A percentile compares a stretch with the other conserved stretches of the same genome.
phyloP scores from a whole-genome alignment of 2,329 filamentous ascomycete species.

The Aspergillus quadricinctus region DNA sequence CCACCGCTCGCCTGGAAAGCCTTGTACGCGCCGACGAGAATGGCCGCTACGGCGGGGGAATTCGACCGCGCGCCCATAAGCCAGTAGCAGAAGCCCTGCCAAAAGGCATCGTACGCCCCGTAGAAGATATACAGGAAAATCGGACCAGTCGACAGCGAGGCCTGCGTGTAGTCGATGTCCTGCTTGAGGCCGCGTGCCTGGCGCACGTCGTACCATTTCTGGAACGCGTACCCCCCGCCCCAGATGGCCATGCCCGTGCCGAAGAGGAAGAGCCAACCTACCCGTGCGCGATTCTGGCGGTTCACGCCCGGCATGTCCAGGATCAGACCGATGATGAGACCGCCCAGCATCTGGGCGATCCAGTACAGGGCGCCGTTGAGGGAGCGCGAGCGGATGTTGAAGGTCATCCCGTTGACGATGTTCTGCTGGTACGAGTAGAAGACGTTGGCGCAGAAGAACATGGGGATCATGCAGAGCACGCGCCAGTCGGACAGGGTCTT shows the following conservation, averaged over 20 bases:
- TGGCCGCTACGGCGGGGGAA: conserved; percentile 38
- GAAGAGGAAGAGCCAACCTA: conserved; percentile 47
- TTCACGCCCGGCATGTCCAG: conserved; percentile 41
- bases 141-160: conserved; percentile 53
- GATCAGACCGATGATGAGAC: conserved; percentile 38
- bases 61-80: conserved; percentile 46
- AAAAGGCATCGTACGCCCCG: conserved; percentile 63
- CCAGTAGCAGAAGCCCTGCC: conserved; percentile 65
- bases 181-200: conserved; percentile 39
- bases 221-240: conserved; percentile 62
- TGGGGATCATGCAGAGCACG: conserved; percentile 47
- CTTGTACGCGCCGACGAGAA: conserved; percentile 48
- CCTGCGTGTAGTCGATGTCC: conserved; percentile 47
- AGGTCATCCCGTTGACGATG: conserved; percentile 51
- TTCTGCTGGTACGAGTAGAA: conserved; percentile 58
- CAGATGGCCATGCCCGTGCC: conserved; percentile 51
- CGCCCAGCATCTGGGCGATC: conserved; percentile 55
- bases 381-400: conserved; percentile 53
- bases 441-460: conserved; percentile 54
- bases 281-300: conserved; percentile 44
- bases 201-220: conserved; percentile 51
- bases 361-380: conserved; percentile 54
- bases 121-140: conserved; percentile 70
- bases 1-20: conserved; percentile 42
- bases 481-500: conserved; percentile 41